Conservation (phyloP, 306 rosid species). For the Styphnolobium japonicum region DNA sequence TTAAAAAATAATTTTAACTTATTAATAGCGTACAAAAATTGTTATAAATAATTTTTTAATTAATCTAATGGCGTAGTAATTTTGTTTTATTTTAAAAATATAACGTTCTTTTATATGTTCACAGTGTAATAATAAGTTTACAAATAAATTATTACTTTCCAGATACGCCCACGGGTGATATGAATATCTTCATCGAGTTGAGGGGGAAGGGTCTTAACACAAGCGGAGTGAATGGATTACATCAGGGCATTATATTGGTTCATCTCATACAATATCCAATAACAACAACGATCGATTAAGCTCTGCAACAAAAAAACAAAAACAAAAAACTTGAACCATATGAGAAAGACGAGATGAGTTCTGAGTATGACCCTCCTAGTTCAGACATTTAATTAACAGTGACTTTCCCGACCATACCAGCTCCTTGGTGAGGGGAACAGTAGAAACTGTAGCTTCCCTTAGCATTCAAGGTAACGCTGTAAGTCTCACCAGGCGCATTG, state of each 20-base stretch:
- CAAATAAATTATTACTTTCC: too few relatives aligned
- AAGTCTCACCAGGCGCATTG: conserved; percentile 76
- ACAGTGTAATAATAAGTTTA: too few relatives aligned
- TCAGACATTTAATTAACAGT: conserved; percentile 50
- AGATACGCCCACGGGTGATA: too few relatives aligned
- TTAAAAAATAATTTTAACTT: too few relatives aligned
- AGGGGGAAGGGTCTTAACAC: neutral
- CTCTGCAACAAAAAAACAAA: conserved; percentile 32
- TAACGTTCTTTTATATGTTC: too few relatives aligned
- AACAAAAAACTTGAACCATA: conserved; percentile 12
- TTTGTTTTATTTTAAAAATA: too few relatives aligned
- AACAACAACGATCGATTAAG: conserved; percentile 16
- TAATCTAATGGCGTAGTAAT: too few relatives aligned
- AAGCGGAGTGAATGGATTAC: conserved; percentile 11
- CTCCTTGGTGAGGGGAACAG: conserved; percentile 95
- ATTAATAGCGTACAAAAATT: too few relatives aligned
- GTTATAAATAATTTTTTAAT: too few relatives aligned
- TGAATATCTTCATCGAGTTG: neutral
- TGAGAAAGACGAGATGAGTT: neutral
- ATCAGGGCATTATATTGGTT: conserved; percentile 3
- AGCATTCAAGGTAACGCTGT: conserved; percentile 51
- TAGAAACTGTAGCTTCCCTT: conserved; percentile 75
- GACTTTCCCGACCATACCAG: conserved; percentile 86
- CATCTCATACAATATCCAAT: conserved; percentile 25
- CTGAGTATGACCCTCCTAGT: neutral